A percentile compares a stretch with the other conserved stretches of the same genome.
These are phyloP conservation scores for Sclerotinia subarctica DNA, from an alignment of 2,329 filamentous ascomycete genomes.

Conservation along the genomic window DNA sequence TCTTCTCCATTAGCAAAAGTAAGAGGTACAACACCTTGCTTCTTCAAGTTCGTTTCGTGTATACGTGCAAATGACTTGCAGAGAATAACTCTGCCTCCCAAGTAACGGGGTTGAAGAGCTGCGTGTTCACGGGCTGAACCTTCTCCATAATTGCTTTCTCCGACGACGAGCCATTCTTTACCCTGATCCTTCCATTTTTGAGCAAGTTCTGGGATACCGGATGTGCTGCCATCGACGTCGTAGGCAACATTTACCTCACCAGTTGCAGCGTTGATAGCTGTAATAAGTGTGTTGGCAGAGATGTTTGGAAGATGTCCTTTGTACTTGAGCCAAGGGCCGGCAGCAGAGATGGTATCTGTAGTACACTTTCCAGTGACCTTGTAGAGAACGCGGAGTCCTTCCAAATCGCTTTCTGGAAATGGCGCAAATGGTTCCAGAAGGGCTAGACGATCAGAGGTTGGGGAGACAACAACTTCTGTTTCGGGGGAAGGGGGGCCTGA, in stretches of 20 bases:
- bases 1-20: slow-evolving; percentile 87
- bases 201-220: slow-evolving; percentile 84
- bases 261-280: slow-evolving; percentile 87
- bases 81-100: slow-evolving; percentile 79
- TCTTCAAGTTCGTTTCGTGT: slow-evolving; percentile 95
- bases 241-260: slow-evolving; percentile 90
- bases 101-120: slow-evolving; percentile 84
- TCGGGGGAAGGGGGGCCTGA: slow-evolving; percentile 68
- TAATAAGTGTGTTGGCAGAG: slow-evolving; percentile 93
- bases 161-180: slow-evolving; percentile 86
- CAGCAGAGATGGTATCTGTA: slow-evolving; percentile 96
- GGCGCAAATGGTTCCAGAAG: slow-evolving; percentile 84
- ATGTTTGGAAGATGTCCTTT: slow-evolving; percentile 99
- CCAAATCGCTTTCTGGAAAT: slow-evolving; percentile 75
- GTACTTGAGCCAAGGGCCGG: slow-evolving; percentile 97
- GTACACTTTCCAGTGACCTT: slow-evolving; percentile 98
- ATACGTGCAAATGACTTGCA: slow-evolving; percentile 87
- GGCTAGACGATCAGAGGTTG: slow-evolving; percentile 85
- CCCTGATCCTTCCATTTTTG: slow-evolving; percentile 74
- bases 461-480: slow-evolving; percentile 73
- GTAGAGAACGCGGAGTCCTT: slow-evolving; percentile 80
- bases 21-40: slow-evolving; percentile 92
- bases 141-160: slow-evolving; percentile 96
- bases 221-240: slow-evolving; percentile 71
- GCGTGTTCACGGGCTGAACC: slow-evolving; percentile 87